Evolutionary conservation across 371 early-diverging fungal species (phyloP).

Genomic region (Rhizopus arrhizus): DNA sequence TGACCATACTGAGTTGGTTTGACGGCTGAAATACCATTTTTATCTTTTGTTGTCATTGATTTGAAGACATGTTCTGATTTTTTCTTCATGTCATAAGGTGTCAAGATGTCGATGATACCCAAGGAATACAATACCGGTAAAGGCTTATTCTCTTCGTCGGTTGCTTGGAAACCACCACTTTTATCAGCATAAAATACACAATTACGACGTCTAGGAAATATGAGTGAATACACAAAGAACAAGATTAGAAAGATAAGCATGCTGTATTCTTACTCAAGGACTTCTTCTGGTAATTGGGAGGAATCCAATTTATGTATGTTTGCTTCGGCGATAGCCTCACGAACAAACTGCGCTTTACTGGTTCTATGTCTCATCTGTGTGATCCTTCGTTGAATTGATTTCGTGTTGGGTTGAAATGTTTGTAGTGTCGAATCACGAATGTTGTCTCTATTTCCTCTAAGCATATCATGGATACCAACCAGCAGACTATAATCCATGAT

Average conservation of each 20-base stretch:
- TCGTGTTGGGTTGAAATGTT: conserved; percentile 65
- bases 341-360: conserved; percentile 69
- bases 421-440: conserved; percentile 87
- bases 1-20: conserved; percentile 84
- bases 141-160: conserved; percentile 72
- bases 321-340: conserved; percentile 71
- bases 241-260: too few species aligned
- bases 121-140: conserved; percentile 84
- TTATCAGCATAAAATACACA: conserved; percentile 89
- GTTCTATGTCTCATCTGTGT: conserved; percentile 54
- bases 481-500: conserved; percentile 90
- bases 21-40: conserved; percentile 87
- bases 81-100: conserved; percentile 91
- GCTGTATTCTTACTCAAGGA: conserved; percentile 40
- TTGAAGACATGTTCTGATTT: conserved; percentile 90
- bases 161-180: conserved; percentile 91
- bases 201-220: conserved; percentile 54
- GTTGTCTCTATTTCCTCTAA: conserved; percentile 84
- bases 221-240: not conserved
- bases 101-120: conserved; percentile 97
- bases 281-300: conserved; percentile 57
- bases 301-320: conserved; percentile 71
- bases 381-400: conserved; percentile 48
- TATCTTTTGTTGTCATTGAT: conserved; percentile 71
- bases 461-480: conserved; percentile 88